phyloP scores from a whole-genome alignment of 129 eudicot species.

The Centrapalus pauciflorus region DNA sequence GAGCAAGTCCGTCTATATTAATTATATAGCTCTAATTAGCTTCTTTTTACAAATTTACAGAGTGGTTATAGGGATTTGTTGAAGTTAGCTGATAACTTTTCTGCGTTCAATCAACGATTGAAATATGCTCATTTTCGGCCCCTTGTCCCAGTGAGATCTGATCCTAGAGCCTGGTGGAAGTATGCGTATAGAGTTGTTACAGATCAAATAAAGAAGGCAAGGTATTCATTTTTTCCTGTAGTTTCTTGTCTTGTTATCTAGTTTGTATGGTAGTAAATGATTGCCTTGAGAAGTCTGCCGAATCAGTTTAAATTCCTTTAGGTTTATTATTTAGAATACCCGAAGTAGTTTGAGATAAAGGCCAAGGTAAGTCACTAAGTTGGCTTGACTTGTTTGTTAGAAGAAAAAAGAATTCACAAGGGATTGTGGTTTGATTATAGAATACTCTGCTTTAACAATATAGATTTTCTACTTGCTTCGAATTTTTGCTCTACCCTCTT shows the following conservation, averaged over 20 bases:
- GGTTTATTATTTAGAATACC: not conserved
- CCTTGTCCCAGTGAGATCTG: constrained; percentile 60
- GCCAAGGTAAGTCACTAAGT: constrained; percentile 5
- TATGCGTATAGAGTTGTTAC: constrained; percentile 62
- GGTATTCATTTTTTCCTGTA: constrained; percentile 37
- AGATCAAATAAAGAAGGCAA: constrained; percentile 83
- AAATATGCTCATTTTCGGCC: constrained; percentile 92
- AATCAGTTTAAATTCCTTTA: constrained; percentile 4
- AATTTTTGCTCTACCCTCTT: not conserved
- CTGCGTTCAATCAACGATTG: constrained; percentile 81
- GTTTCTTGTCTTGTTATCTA: constrained; percentile 2
- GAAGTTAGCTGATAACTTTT: constrained; percentile 91
- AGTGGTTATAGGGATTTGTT: constrained; percentile 80
- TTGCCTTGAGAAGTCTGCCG: constrained; percentile 1
- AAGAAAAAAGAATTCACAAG: constrained; percentile 1
- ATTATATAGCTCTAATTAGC: not conserved
- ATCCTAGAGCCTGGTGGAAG: constrained; percentile 95
- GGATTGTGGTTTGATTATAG: constrained; percentile 4
- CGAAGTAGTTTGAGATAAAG: constrained; percentile 9
- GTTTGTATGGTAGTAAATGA: not conserved
- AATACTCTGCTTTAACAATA: constrained; percentile 2
- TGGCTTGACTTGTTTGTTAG: constrained; percentile 15
- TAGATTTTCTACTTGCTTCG: not conserved
- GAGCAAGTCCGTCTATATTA: not conserved
- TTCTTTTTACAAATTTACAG: constrained; percentile 35